These are phyloP conservation scores for Kitagawia praeruptora DNA, from an alignment of 129 eudicot genomes.

Conservation along the genomic window DNA sequence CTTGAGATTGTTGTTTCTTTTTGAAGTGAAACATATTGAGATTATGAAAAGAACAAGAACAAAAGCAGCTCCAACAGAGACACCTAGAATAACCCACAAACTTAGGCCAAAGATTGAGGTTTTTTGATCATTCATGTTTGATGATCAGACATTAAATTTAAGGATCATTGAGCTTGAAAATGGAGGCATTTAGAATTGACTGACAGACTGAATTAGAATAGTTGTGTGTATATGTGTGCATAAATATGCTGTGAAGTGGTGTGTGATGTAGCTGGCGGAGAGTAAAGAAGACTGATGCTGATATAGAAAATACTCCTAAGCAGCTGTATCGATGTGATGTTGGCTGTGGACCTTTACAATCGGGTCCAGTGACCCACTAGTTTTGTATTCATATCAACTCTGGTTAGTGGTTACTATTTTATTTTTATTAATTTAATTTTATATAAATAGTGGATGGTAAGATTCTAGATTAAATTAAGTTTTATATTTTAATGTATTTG, in stretches of 20 bases:
- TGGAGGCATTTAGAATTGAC: background rate
- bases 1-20: constrained; percentile 16
- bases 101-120: constrained; percentile 53
- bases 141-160: constrained; percentile 13
- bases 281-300: background rate
- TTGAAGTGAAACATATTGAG: constrained; percentile 47
- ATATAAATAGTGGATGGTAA: background rate
- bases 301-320: background rate
- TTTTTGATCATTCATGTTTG: constrained; percentile 29
- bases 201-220: background rate
- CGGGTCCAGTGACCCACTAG: constrained; percentile 13
- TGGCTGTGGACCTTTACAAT: background rate
- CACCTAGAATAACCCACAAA: constrained; percentile 45
- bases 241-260: too few species aligned
- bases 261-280: background rate
- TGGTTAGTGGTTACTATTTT: background rate
- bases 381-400: background rate
- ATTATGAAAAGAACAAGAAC: constrained; percentile 47
- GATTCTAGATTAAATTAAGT: background rate
- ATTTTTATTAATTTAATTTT: too few species aligned
- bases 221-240: background rate
- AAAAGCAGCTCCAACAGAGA: constrained; percentile 42
- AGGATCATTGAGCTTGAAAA: background rate
- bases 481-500: background rate
- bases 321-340: constrained; percentile 19